phyloP scores from a whole-genome alignment of 1,284 basidiomycete species.

The Earliella scabrosa region DNA sequence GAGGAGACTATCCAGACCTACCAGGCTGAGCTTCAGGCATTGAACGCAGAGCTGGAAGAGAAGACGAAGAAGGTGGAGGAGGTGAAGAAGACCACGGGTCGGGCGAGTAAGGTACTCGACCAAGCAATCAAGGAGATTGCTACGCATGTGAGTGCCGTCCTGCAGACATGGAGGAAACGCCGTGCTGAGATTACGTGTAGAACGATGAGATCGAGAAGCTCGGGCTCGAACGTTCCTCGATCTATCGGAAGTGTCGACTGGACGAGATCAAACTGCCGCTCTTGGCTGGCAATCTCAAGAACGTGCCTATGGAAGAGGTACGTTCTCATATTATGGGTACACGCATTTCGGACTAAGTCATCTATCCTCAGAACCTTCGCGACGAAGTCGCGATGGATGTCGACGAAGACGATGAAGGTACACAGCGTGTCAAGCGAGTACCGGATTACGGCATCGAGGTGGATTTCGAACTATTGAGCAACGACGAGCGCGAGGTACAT shows the following conservation, averaged over 20 bases:
- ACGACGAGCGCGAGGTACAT: conserved; percentile 81
- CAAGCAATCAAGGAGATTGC: conserved; percentile 91
- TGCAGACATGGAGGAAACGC: no score
- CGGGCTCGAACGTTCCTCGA: conserved; percentile 82
- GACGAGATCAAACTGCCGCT: conserved; percentile 93
- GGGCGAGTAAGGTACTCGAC: conserved; percentile 80
- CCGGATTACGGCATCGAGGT: conserved; percentile 91
- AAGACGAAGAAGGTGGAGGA: conserved; percentile 76
- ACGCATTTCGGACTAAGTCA: not conserved
- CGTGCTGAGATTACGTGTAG: conserved; percentile 42
- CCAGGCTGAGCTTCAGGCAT: conserved; percentile 60
- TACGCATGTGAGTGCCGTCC: conserved; percentile 55
- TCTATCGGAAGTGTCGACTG: conserved; percentile 91
- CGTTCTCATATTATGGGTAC: conserved; percentile 13
- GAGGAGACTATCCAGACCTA: conserved; percentile 64
- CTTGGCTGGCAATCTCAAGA: conserved; percentile 73
- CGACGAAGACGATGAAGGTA: conserved; percentile 81
- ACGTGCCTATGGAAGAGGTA: conserved; percentile 95
- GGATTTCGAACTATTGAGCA: conserved; percentile 81
- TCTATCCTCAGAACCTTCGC: conserved; percentile 62
- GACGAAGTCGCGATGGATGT: conserved; percentile 91
- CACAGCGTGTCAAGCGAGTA: conserved; percentile 72
- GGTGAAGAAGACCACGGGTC: conserved; percentile 72
- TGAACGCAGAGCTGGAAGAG: conserved; percentile 71
- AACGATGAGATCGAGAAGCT: conserved; percentile 95